phyloP scores from a whole-genome alignment of 2,329 filamentous ascomycete species.

The Coleophoma eucalyptorum region DNA sequence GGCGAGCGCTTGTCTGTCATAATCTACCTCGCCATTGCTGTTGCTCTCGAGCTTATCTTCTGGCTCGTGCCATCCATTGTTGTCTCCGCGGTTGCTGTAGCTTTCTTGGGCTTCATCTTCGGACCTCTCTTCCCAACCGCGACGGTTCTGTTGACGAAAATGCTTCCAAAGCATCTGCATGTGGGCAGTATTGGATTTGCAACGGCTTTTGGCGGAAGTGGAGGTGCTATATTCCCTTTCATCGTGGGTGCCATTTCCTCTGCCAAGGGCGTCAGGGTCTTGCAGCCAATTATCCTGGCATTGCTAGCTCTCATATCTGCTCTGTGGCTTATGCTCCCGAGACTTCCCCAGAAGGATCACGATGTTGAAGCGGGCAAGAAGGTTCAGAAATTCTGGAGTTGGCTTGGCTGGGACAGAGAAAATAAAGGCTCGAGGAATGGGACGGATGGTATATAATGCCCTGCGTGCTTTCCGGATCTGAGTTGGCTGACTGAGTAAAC shows the following conservation, averaged over 20 bases:
- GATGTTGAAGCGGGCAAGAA: neutral
- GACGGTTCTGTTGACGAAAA: slow-evolving; percentile 68
- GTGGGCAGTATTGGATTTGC: slow-evolving; percentile 80
- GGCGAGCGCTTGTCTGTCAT: slow-evolving; percentile 67
- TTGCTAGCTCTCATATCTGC: slow-evolving; percentile 39
- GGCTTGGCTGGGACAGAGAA: too few species aligned
- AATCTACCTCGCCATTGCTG: slow-evolving; percentile 59
- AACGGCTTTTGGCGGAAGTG: slow-evolving; percentile 71
- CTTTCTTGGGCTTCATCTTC: slow-evolving; percentile 73
- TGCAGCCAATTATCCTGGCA: slow-evolving; percentile 52
- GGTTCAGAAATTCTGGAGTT: too few species aligned
- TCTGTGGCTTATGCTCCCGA: slow-evolving; percentile 38
- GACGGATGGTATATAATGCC: too few species aligned
- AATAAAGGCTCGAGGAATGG: too few species aligned
- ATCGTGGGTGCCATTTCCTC: slow-evolving; percentile 65
- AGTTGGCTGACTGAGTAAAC: too few species aligned
- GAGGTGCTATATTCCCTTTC: slow-evolving; percentile 65
- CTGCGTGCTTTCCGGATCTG: too few species aligned
- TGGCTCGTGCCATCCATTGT: slow-evolving; percentile 79
- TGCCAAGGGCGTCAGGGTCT: slow-evolving; percentile 47
- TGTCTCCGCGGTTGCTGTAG: slow-evolving; percentile 67
- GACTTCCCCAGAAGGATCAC: slow-evolving; percentile 4
- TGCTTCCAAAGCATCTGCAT: slow-evolving; percentile 70
- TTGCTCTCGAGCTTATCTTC: slow-evolving; percentile 67
- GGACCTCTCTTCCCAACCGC: slow-evolving; percentile 76